Percentiles rank a stretch among this genome's conserved stretches.
Evolutionary conservation across 139 green algal species (phyloP).

Genomic region (Chlorella ohadii): DNA sequence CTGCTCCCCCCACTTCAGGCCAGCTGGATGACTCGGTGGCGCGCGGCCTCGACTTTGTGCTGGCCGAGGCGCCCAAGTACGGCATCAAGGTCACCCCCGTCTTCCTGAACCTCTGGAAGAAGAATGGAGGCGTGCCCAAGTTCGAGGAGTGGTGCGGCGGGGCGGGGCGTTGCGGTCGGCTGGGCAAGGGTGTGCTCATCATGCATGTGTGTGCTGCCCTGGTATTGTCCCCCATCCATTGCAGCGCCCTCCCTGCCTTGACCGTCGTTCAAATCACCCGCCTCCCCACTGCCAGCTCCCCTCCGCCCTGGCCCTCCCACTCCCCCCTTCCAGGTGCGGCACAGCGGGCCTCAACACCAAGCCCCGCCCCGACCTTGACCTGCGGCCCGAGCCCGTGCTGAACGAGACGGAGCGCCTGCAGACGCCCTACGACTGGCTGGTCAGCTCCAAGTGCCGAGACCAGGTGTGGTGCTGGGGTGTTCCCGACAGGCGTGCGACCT

Average conservation of each 20-base stretch:
- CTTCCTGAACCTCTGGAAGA: constrained; percentile 40
- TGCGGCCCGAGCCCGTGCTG: background rate
- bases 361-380: background rate
- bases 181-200: background rate
- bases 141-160: constrained; percentile 17
- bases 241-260: no score
- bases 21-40: background rate
- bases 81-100: constrained; percentile 32
- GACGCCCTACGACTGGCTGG: constrained; percentile 20
- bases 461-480: background rate
- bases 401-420: constrained; percentile 18
- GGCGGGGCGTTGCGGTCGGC: background rate
- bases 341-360: background rate
- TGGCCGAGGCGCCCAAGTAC: constrained; percentile 19
- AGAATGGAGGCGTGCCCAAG: constrained; percentile 13
- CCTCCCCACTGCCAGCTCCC: no score
- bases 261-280: no score
- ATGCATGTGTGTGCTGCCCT: no score
- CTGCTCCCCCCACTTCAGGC: background rate
- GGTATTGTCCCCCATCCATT: no score
- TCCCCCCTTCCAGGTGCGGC: background rate
- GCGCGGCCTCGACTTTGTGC: background rate
- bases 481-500: no score
- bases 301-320: background rate
- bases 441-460: background rate